phyloP scores from a whole-genome alignment of 192 early-diverging fungal genomes.

The Podila horticola region DNA sequence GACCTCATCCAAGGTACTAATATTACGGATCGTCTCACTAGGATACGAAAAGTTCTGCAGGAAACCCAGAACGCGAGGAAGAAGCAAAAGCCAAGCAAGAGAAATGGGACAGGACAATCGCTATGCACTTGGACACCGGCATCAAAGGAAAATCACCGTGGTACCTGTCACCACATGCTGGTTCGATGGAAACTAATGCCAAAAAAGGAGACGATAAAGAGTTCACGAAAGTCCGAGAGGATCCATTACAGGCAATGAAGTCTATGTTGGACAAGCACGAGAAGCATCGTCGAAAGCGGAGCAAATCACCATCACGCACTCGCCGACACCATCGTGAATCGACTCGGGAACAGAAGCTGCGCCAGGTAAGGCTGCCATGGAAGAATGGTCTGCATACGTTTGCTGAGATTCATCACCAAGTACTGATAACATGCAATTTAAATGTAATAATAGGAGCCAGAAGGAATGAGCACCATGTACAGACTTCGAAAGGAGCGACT shows the following conservation, averaged over 20 bases:
- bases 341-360: not conserved
- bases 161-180: constrained; percentile 23
- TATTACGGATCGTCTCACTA: not conserved
- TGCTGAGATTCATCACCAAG: too few species aligned
- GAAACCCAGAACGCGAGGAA: constrained; percentile 66
- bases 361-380: constrained; percentile 14
- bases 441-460: not conserved
- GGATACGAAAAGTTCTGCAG: constrained; percentile 17
- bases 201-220: constrained; percentile 19
- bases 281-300: constrained; percentile 8
- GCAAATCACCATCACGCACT: constrained; percentile 12
- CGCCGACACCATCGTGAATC: not conserved
- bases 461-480: constrained; percentile 45
- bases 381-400: too few species aligned
- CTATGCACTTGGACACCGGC: constrained; percentile 73
- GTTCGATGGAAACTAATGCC: constrained; percentile 5
- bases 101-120: constrained; percentile 65
- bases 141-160: constrained; percentile 45
- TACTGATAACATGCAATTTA: not conserved
- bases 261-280: constrained; percentile 31
- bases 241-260: constrained; percentile 52
- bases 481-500: constrained; percentile 56
- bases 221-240: constrained; percentile 42
- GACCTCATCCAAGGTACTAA: not conserved
- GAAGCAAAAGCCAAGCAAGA: constrained; percentile 64